These are phyloP conservation scores for Tagetes patula DNA, from an alignment of 129 eudicot genomes.

Conservation along the genomic window DNA sequence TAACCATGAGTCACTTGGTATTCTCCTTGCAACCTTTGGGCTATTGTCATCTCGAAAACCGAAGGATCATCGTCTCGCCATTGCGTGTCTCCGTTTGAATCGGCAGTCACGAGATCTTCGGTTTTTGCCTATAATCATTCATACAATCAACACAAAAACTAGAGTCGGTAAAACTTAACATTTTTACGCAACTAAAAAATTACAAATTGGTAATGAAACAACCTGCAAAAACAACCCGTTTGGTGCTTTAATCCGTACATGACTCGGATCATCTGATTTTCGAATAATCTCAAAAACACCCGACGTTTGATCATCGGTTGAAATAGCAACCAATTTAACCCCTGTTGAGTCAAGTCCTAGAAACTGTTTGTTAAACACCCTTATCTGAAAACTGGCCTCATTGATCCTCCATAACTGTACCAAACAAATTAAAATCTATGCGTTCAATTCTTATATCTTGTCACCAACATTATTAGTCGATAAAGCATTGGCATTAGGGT, in stretches of 20 bases:
- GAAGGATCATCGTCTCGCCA: constrained; percentile 70
- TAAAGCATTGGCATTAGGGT: background rate
- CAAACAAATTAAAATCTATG: background rate
- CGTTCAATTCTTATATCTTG: background rate
- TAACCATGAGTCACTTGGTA: constrained; percentile 70
- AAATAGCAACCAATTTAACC: constrained; percentile 30
- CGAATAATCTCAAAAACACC: constrained; percentile 53
- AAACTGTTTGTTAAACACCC: constrained; percentile 63
- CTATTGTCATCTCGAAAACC: constrained; percentile 41
- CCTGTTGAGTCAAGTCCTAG: constrained; percentile 42
- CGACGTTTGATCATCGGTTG: constrained; percentile 36
- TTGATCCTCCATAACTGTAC: constrained; percentile 68
- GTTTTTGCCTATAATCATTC: constrained; percentile 42
- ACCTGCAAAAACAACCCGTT: constrained; percentile 74
- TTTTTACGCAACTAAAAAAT: background rate
- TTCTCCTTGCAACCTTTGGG: constrained; percentile 44
- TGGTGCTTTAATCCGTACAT: constrained; percentile 55
- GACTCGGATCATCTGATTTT: constrained; percentile 39
- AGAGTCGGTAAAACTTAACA: background rate
- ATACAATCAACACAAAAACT: background rate
- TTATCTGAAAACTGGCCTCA: constrained; percentile 45
- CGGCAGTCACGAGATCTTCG: constrained; percentile 58
- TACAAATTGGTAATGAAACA: background rate
- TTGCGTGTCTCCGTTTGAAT: constrained; percentile 41
- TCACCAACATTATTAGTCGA: background rate